These are phyloP conservation scores for Boletus eberwhitei DNA, from an alignment of 768 basidiomycete species.

Conservation along the genomic window DNA sequence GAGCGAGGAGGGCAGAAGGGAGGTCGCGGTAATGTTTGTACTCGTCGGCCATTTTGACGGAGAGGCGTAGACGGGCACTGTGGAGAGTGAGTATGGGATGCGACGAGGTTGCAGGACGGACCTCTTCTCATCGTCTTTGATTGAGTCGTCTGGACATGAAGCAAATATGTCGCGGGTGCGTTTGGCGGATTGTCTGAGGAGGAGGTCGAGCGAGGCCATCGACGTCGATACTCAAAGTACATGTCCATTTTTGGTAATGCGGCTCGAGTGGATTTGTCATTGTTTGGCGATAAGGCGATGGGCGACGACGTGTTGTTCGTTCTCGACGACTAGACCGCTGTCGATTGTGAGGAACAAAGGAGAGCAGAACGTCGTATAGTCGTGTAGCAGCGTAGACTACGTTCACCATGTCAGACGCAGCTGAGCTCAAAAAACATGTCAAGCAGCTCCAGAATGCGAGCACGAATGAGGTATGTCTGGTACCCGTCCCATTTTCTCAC, in stretches of 20 bases:
- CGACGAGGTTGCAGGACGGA: slow-evolving; percentile 25
- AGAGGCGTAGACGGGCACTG: slow-evolving; percentile 64
- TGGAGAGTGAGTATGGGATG: background rate
- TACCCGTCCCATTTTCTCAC: background rate
- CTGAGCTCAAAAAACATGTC: slow-evolving; percentile 76
- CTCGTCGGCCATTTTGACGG: slow-evolving; percentile 87
- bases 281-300: slow-evolving; percentile 16
- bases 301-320: background rate
- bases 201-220: slow-evolving; percentile 46
- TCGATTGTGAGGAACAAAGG: background rate
- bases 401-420: slow-evolving; percentile 33
- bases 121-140: slow-evolving; percentile 72
- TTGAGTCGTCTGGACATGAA: slow-evolving; percentile 55
- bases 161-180: slow-evolving; percentile 71
- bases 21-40: slow-evolving; percentile 84
- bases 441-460: slow-evolving; percentile 71
- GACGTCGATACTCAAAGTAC: background rate
- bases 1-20: slow-evolving; percentile 73
- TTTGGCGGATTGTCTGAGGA: slow-evolving; percentile 64
- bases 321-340: background rate
- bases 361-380: slow-evolving; percentile 1
- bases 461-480: slow-evolving; percentile 50
- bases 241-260: slow-evolving; percentile 8
- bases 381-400: slow-evolving; percentile 22
- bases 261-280: slow-evolving; percentile 1